phyloP scores from a whole-genome alignment of 2,329 filamentous ascomycete genomes.

The Cladosporium cucumerinum region DNA sequence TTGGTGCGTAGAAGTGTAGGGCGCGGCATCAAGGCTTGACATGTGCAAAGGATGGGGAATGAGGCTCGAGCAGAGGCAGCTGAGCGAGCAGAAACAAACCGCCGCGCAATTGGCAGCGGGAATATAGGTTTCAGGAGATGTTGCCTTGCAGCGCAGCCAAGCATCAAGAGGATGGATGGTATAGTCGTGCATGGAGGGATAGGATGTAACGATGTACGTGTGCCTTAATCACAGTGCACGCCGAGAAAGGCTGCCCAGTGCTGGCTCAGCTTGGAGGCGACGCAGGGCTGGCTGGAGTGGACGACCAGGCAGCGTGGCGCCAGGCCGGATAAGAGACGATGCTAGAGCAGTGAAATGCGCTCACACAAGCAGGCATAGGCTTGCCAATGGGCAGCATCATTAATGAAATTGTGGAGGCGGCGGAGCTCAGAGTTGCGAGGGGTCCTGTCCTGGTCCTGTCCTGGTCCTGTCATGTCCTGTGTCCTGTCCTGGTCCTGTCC shows the following conservation, averaged over 20 bases:
- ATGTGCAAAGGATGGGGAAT: not conserved
- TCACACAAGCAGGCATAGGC: not conserved
- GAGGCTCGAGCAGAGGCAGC: not conserved
- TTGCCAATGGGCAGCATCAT: not conserved
- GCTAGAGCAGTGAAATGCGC: not conserved
- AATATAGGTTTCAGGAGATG: constrained; percentile 4
- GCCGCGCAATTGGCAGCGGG: constrained; percentile 14
- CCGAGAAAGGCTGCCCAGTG: not conserved
- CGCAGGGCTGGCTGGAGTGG: not conserved
- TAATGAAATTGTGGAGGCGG: not conserved
- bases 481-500: no score
- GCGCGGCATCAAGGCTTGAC: constrained; percentile 12
- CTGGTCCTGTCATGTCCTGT: no score
- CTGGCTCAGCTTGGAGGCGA: not conserved
- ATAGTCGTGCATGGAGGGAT: not conserved
- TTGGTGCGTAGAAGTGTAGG: not conserved
- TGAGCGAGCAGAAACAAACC: not conserved
- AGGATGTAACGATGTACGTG: not conserved
- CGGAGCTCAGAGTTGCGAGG: not conserved
- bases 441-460: no score
- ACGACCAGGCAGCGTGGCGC: not conserved
- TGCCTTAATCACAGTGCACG: not conserved
- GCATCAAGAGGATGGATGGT: not conserved
- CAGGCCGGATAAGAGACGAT: not conserved
- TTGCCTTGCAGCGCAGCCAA: constrained; percentile 12